Evolutionary conservation across 768 basidiomycete species (phyloP).

Genomic region (Suillus lakei): DNA sequence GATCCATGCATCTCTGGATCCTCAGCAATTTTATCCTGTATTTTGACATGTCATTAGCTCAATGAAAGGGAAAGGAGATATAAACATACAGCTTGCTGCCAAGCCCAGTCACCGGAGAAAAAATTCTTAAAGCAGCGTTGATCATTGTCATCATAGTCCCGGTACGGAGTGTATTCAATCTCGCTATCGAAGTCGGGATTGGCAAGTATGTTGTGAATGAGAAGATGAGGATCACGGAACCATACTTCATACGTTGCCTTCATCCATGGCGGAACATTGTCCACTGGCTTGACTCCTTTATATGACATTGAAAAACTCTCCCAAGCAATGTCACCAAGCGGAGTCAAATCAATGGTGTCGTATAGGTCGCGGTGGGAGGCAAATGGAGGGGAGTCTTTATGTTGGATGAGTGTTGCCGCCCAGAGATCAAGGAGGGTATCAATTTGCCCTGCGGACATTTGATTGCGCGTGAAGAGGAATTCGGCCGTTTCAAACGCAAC

Average conservation of each 20-base stretch:
- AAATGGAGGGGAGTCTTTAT: slow-evolving; percentile 28
- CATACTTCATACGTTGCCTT: slow-evolving; percentile 29
- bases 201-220: too few species aligned
- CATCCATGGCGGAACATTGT: slow-evolving; percentile 31
- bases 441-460: too few species aligned
- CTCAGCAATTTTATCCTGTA: slow-evolving; percentile 11
- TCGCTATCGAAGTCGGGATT: slow-evolving; percentile 27
- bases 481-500: too few species aligned
- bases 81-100: slow-evolving; percentile 35
- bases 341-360: slow-evolving; percentile 30
- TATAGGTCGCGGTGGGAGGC: slow-evolving; percentile 23
- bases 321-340: too few species aligned
- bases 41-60: neutral
- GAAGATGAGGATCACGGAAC: slow-evolving; percentile 27
- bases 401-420: slow-evolving; percentile 16
- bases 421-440: slow-evolving; percentile 25
- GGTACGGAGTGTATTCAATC: slow-evolving; percentile 24
- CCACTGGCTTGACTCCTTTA: slow-evolving; percentile 18
- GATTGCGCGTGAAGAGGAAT: too few species aligned
- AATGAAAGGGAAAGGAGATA: neutral
- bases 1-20: slow-evolving; percentile 28
- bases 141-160: slow-evolving; percentile 15
- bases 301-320: slow-evolving; percentile 25
- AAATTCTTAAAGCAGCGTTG: slow-evolving; percentile 18
- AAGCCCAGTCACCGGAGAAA: slow-evolving; percentile 36